A percentile compares a stretch with the other conserved stretches of the same genome.
phyloP scores from a whole-genome alignment of 768 basidiomycete species.

The Suillus alpinus region DNA sequence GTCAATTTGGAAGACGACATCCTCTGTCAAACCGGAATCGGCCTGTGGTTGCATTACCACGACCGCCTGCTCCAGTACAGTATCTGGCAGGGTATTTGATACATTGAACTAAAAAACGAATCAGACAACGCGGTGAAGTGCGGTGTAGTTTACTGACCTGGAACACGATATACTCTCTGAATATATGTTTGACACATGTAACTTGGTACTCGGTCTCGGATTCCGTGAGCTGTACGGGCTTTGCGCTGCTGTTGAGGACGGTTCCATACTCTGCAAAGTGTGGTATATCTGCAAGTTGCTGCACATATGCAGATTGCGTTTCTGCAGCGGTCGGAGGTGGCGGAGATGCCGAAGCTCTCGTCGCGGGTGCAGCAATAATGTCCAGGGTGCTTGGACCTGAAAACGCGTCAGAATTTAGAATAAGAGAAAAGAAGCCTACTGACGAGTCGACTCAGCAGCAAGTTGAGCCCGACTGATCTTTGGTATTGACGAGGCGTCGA shows the following conservation, averaged over 20 bases:
- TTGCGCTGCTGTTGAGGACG: slow-evolving; percentile 81
- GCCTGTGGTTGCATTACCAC: slow-evolving; percentile 86
- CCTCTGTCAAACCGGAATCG: slow-evolving; percentile 78
- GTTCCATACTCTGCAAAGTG: slow-evolving; percentile 84
- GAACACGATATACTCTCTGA: slow-evolving; percentile 94
- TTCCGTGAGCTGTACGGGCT: slow-evolving; percentile 84
- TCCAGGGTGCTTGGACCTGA: slow-evolving; percentile 84
- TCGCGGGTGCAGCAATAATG: slow-evolving; percentile 70
- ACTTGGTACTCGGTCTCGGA: slow-evolving; percentile 98
- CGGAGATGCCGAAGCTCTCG: slow-evolving; percentile 56
- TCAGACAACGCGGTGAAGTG: slow-evolving; percentile 8
- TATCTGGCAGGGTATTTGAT: slow-evolving; percentile 94
- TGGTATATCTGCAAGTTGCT: slow-evolving; percentile 83
- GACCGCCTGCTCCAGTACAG: slow-evolving; percentile 90
- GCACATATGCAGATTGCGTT: slow-evolving; percentile 81
- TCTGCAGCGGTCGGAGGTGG: slow-evolving; percentile 83
- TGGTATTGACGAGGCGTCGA: slow-evolving; percentile 83
- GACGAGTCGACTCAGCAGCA: slow-evolving; percentile 83
- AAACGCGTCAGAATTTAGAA: slow-evolving; percentile 12
- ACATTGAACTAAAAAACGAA: slow-evolving; percentile 77
- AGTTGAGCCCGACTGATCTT: slow-evolving; percentile 94
- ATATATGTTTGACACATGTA: slow-evolving; percentile 94
- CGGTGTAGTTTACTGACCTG: slow-evolving; percentile 55
- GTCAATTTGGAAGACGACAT: slow-evolving; percentile 88
- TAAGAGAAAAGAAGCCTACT: slow-evolving; percentile 26